Percentiles rank a stretch among this genome's conserved stretches.
phyloP scores from a whole-genome alignment of 805 yeast genomes.

The Wickerhamiella lipophila region DNA sequence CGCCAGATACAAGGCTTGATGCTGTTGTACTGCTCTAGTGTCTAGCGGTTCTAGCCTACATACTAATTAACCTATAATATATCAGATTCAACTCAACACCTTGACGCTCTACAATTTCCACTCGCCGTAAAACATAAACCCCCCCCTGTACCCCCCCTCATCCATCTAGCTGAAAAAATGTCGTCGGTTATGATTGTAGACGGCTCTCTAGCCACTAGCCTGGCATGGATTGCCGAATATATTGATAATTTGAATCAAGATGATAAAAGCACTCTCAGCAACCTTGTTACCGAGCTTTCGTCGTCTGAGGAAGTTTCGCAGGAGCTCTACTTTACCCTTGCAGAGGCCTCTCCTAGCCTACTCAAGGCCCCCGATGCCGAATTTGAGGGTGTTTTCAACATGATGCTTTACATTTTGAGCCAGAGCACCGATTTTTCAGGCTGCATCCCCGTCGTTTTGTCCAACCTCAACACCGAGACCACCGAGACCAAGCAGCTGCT shows the following conservation, averaged over 20 bases:
- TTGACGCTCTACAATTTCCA: too few relatives aligned
- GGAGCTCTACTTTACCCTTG: slow-evolving; percentile 25
- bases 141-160: slow-evolving; percentile 1
- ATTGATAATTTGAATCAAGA: slow-evolving; percentile 27
- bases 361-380: slow-evolving; percentile 28
- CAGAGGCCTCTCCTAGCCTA: slow-evolving; percentile 23
- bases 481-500: slow-evolving; percentile 23
- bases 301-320: slow-evolving; percentile 21
- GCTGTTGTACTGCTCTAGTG: too few relatives aligned
- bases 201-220: slow-evolving; percentile 29
- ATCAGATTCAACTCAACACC: too few relatives aligned
- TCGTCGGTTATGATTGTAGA: slow-evolving; percentile 27
- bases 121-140: not conserved
- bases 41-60: too few relatives aligned
- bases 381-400: slow-evolving; percentile 31
- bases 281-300: slow-evolving; percentile 23
- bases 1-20: too few relatives aligned
- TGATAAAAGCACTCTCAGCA: slow-evolving; percentile 19
- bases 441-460: slow-evolving; percentile 24
- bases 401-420: slow-evolving; percentile 28
- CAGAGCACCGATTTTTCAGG: slow-evolving; percentile 26
- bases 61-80: not conserved
- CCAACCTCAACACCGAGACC: slow-evolving; percentile 23
- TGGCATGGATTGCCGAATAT: slow-evolving; percentile 28
- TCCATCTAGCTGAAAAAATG: slow-evolving; percentile 2